Percentiles rank a stretch among this genome's conserved stretches.
These are phyloP conservation scores for Martiniozyma asiatica DNA, from an alignment of 1,139 yeast species.

Conservation along the genomic window DNA sequence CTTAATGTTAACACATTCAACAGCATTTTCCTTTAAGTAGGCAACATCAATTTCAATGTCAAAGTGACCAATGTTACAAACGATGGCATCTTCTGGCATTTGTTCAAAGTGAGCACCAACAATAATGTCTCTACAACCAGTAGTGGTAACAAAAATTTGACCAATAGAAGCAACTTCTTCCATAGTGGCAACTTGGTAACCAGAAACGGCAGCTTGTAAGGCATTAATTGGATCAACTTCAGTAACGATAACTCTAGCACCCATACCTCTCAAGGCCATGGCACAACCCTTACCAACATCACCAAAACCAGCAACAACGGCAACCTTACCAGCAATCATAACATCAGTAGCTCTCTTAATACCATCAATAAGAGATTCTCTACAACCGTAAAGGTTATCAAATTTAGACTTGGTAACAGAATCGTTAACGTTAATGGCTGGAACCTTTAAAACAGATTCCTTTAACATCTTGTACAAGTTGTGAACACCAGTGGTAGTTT, in stretches of 20 bases:
- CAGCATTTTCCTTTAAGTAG: slow-evolving; percentile 89
- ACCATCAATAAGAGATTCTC: slow-evolving; percentile 98
- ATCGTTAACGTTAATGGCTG: slow-evolving; percentile 99
- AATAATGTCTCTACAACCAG: slow-evolving; percentile 99
- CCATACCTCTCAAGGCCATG: slow-evolving; percentile 98
- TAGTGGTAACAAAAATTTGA: slow-evolving; percentile 98
- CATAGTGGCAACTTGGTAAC: slow-evolving; percentile 96
- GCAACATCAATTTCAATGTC: slow-evolving; percentile 99
- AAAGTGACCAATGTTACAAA: slow-evolving; percentile 99
- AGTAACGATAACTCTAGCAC: slow-evolving; percentile 96
- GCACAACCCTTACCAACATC: slow-evolving; percentile 99
- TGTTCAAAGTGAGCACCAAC: slow-evolving; percentile 73
- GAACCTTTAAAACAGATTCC: slow-evolving; percentile 87
- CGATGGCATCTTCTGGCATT: slow-evolving; percentile 99
- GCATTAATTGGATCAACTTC: slow-evolving; percentile 99
- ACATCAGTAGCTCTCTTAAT: slow-evolving; percentile 99
- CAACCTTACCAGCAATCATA: slow-evolving; percentile 99
- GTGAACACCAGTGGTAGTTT: slow-evolving; percentile 99
- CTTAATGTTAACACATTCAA: slow-evolving; percentile 88
- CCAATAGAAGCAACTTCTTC: slow-evolving; percentile 89
- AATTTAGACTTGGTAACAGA: slow-evolving; percentile 99
- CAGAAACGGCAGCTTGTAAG: slow-evolving; percentile 98
- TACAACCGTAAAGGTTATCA: slow-evolving; percentile 99
- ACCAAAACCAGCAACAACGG: slow-evolving; percentile 99
- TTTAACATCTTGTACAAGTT: slow-evolving; percentile 94